Percentiles rank a stretch among this genome's conserved stretches.
Conservation (phyloP, 441 rosid species). For the Erysimum cheiri region DNA sequence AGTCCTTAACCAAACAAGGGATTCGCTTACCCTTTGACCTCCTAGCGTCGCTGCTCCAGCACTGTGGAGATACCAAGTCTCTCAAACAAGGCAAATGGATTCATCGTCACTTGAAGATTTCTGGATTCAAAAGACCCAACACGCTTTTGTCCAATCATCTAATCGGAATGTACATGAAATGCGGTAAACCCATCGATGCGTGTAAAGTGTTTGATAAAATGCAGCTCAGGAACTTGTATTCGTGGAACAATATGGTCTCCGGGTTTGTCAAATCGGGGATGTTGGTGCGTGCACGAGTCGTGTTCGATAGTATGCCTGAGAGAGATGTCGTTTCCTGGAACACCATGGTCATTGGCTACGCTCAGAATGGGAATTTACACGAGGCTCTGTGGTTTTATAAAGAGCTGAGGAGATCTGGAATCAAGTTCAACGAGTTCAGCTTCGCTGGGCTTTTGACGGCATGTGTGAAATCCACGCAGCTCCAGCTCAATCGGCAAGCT, state of each 20-base stretch:
- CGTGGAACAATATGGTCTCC: constrained; percentile 75
- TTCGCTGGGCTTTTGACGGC: constrained; percentile 69
- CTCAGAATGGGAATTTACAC: constrained; percentile 46
- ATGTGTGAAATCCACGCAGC: constrained; percentile 60
- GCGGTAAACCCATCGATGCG: constrained; percentile 56
- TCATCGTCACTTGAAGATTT: constrained; percentile 79
- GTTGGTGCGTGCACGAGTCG: constrained; percentile 57
- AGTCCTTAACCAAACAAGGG: constrained; percentile 56
- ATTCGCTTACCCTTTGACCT: constrained; percentile 58
- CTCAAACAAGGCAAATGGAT: constrained; percentile 67
- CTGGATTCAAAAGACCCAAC: constrained; percentile 56
- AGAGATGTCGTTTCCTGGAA: constrained; percentile 84
- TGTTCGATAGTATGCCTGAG: constrained; percentile 77
- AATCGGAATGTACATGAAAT: constrained; percentile 58
- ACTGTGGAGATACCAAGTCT: constrained; percentile 57
- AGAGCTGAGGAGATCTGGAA: constrained; percentile 60
- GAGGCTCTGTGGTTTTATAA: constrained; percentile 60
- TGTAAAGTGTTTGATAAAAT: constrained; percentile 70
- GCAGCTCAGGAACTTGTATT: constrained; percentile 62
- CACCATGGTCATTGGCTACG: constrained; percentile 75
- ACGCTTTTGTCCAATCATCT: constrained; percentile 61
- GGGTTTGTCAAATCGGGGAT: constrained; percentile 74
- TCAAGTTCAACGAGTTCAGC: constrained; percentile 67
- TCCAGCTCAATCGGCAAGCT: constrained; percentile 62
- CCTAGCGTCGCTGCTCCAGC: constrained; percentile 53